phyloP scores from a whole-genome alignment of 2,329 filamentous ascomycete species.

The Leptographium wingfieldii region DNA sequence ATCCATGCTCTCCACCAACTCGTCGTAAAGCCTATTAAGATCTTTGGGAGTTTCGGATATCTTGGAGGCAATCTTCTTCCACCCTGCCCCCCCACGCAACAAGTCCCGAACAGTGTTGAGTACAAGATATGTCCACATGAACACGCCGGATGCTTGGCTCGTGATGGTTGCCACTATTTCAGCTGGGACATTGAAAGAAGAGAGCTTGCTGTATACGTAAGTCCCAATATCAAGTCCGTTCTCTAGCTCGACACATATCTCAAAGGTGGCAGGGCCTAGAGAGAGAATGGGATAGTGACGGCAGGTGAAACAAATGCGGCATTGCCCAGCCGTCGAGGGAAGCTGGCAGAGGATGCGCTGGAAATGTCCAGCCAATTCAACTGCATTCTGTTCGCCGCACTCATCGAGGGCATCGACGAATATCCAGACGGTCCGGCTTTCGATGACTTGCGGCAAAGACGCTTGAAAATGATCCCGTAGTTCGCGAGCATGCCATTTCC shows the following conservation, averaged over 20 bases:
- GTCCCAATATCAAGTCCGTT: not conserved
- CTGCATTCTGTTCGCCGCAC: conserved; percentile 16
- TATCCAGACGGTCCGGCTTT: conserved; percentile 12
- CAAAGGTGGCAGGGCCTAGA: not conserved
- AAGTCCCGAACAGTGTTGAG: not conserved
- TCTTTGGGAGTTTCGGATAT: not conserved
- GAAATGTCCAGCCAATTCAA: conserved; percentile 12
- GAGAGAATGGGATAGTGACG: conserved; percentile 20
- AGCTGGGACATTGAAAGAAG: not conserved
- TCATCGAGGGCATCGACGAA: conserved; percentile 26
- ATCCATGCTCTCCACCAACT: not conserved
- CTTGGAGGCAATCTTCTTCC: not conserved
- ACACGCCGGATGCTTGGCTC: not conserved
- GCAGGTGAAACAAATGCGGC: conserved; percentile 19
- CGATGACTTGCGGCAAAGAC: conserved; percentile 5
- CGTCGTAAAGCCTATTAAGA: not conserved
- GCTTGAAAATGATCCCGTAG: not conserved
- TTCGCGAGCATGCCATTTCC: not conserved
- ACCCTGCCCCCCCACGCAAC: too few species aligned
- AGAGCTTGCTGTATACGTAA: not conserved
- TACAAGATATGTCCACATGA: not conserved
- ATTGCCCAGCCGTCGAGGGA: conserved; percentile 9
- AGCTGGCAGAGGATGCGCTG: conserved; percentile 1
- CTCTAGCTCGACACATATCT: not conserved
- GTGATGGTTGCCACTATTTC: not conserved